A percentile compares a stretch with the other conserved stretches of the same genome.
phyloP scores from a whole-genome alignment of 805 yeast genomes.

The Metschnikowia proteae region DNA sequence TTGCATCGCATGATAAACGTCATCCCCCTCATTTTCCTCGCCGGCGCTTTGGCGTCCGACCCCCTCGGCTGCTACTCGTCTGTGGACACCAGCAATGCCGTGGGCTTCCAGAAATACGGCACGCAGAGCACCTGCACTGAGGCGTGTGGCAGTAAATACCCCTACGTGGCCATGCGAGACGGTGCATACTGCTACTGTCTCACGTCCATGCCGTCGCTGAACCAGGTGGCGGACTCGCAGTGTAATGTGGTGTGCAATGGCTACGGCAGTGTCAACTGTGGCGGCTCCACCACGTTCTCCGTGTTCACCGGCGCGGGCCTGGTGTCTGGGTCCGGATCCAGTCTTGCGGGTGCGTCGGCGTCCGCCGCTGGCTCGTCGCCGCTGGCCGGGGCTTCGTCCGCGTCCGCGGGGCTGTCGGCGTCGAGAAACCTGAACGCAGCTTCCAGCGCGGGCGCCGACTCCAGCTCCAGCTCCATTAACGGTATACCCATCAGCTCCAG shows the following conservation, averaged over 20 bases:
- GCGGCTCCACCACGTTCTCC: constrained; percentile 33
- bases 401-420: not conserved
- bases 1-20: not conserved
- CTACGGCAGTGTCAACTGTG: constrained; percentile 33
- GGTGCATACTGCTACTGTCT: constrained; percentile 42
- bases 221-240: constrained; percentile 10
- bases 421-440: too few species aligned
- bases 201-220: constrained; percentile 24
- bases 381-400: constrained; percentile 5
- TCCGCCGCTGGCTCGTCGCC: constrained; percentile 12
- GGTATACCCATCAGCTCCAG: too few species aligned
- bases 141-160: constrained; percentile 28
- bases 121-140: constrained; percentile 28
- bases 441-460: not conserved
- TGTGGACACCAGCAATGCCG: constrained; percentile 22
- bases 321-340: constrained; percentile 20
- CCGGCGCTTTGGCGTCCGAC: constrained; percentile 4
- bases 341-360: constrained; percentile 5
- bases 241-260: constrained; percentile 37
- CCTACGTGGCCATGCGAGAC: constrained; percentile 35
- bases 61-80: constrained; percentile 30
- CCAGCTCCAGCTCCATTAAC: not conserved
- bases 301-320: constrained; percentile 19
- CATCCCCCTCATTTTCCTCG: not conserved
- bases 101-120: constrained; percentile 27